These are phyloP conservation scores for Lasiosphaeris hirsuta DNA, from an alignment of 495 filamentous ascomycete genomes.

Conservation along the genomic window DNA sequence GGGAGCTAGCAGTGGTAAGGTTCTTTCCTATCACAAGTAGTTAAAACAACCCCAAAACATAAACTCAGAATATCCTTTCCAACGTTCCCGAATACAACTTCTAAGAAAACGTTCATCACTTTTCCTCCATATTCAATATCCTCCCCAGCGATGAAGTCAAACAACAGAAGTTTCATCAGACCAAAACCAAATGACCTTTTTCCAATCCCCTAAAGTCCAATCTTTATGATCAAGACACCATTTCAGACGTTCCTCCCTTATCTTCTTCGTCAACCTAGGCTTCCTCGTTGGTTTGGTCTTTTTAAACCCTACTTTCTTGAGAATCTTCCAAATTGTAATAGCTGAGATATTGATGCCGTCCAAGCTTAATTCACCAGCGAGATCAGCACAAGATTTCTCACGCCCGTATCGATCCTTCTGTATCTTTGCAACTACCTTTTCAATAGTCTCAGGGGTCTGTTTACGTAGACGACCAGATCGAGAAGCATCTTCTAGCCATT, in stretches of 20 bases:
- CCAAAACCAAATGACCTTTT: constrained; percentile 15
- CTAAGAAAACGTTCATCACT: constrained; percentile 11
- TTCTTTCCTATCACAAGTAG: constrained; percentile 35
- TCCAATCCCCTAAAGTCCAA: constrained; percentile 8
- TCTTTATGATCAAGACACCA: neutral
- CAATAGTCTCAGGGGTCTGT: no score
- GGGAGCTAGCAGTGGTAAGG: constrained; percentile 29
- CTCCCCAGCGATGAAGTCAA: constrained; percentile 16
- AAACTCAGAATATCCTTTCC: constrained; percentile 34
- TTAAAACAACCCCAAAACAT: constrained; percentile 39
- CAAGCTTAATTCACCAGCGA: no score
- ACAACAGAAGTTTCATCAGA: constrained; percentile 28
- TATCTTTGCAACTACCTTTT: no score
- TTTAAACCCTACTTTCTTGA: neutral
- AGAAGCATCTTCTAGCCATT: no score
- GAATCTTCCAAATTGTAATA: neutral
- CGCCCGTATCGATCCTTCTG: no score
- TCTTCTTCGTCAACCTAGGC: no score
- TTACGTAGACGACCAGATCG: no score
- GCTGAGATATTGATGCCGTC: no score
- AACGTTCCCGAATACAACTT: constrained; percentile 24
- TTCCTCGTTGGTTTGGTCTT: neutral
- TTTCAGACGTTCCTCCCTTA: neutral
- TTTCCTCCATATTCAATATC: constrained; percentile 21
- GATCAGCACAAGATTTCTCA: no score